These are phyloP conservation scores for Corylus avellana DNA, from an alignment of 306 rosid genomes.

Conservation along the genomic window DNA sequence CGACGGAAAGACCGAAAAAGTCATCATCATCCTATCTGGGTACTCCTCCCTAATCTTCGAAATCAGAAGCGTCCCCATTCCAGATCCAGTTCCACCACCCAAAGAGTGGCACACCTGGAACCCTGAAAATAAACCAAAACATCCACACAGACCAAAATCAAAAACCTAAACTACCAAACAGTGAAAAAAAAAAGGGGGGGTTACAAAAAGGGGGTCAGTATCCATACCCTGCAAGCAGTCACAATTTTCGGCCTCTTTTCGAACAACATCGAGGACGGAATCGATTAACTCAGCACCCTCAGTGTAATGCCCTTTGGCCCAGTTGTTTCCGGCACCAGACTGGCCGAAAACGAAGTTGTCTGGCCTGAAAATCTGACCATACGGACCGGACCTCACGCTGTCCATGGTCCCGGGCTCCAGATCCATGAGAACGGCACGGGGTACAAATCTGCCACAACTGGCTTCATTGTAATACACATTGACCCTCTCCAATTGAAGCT, in stretches of 20 bases:
- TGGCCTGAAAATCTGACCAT: constrained; percentile 47
- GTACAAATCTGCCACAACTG: constrained; percentile 41
- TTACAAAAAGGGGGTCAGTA: no score
- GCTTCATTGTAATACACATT: constrained; percentile 52
- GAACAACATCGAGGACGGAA: constrained; percentile 45
- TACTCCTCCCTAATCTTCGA: constrained; percentile 51
- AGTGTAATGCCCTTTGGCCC: constrained; percentile 50
- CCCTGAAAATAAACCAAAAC: constrained; percentile 8
- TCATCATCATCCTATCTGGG: constrained; percentile 50
- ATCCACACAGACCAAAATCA: no score
- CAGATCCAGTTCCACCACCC: constrained; percentile 53
- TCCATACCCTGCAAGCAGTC: constrained; percentile 46
- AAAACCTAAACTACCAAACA: background rate
- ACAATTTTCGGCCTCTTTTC: constrained; percentile 53
- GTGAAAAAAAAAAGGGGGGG: no score
- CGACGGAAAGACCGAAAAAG: constrained; percentile 47
- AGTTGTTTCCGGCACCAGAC: constrained; percentile 46
- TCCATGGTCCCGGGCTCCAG: constrained; percentile 52
- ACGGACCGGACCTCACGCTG: constrained; percentile 45
- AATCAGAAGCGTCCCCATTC: constrained; percentile 52
- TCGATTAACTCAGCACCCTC: constrained; percentile 50
- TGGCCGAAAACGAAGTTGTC: constrained; percentile 51
- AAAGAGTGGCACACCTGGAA: constrained; percentile 52
- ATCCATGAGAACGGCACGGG: constrained; percentile 52
- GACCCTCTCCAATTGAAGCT: constrained; percentile 44